Evolutionary conservation across 257 asterid species (phyloP).

Genomic region (Ballota nigra): DNA sequence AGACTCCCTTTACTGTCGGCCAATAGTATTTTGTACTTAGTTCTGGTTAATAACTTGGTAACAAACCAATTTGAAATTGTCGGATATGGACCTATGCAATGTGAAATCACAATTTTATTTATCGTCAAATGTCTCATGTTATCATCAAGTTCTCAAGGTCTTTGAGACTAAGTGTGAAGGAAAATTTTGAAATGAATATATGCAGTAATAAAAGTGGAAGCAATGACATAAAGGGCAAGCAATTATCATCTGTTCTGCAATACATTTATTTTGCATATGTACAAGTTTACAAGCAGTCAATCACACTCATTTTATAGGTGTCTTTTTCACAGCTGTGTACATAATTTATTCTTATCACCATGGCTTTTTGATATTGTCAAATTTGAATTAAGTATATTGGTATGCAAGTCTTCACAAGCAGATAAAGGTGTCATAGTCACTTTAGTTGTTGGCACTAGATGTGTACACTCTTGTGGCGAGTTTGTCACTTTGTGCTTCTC

Average conservation of each 20-base stretch:
- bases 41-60: constrained; percentile 6
- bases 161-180: background rate
- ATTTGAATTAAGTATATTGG: background rate
- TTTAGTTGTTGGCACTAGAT: background rate
- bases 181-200: constrained; percentile 5
- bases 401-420: background rate
- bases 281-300: background rate
- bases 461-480: background rate
- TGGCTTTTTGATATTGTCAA: constrained; percentile 1
- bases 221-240: constrained; percentile 5
- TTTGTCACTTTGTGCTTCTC: background rate
- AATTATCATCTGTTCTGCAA: constrained; percentile 4
- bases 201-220: constrained; percentile 6
- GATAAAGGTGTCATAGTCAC: constrained; percentile 4
- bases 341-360: background rate
- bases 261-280: background rate
- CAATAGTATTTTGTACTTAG: background rate
- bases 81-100: background rate
- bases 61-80: background rate
- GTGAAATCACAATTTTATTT: background rate
- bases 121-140: background rate
- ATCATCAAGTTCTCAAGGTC: constrained; percentile 3
- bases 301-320: background rate
- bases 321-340: background rate
- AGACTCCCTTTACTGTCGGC: constrained; percentile 8